Percentiles rank a stretch among this genome's conserved stretches.
Evolutionary conservation across 2,329 filamentous ascomycete genomes (phyloP).

Genomic region (Cordyceps militaris): DNA sequence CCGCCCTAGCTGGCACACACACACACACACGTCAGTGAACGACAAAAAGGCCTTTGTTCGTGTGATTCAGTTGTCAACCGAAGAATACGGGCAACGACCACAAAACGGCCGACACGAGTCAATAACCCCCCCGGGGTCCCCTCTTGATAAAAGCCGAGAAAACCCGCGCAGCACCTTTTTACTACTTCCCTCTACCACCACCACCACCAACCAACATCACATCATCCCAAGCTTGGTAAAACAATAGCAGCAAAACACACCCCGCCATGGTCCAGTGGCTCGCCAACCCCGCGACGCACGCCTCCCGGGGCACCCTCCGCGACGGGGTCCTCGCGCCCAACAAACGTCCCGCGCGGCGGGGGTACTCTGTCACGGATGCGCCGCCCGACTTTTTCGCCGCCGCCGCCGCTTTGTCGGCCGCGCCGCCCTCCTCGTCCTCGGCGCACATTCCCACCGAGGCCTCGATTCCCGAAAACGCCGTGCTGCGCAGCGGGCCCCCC

Average conservation of each 20-base stretch:
- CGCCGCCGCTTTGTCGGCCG: conserved; percentile 16
- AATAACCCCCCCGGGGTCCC: not conserved
- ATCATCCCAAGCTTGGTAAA: too few species aligned
- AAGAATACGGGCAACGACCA: not conserved
- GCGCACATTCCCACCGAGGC: conserved; percentile 22
- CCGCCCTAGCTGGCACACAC: not conserved
- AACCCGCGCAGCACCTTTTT: too few species aligned
- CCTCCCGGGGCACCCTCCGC: not conserved
- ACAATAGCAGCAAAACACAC: not conserved
- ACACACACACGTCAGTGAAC: not conserved
- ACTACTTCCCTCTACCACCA: too few species aligned
- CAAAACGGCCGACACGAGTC: not conserved
- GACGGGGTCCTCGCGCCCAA: conserved; percentile 12
- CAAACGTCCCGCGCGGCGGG: conserved; percentile 31
- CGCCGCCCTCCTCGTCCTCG: conserved; percentile 2
- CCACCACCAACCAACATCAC: not conserved
- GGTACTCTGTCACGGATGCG: conserved; percentile 39
- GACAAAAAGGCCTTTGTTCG: not conserved
- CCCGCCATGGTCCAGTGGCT: conserved; percentile 28
- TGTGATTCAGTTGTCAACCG: not conserved
- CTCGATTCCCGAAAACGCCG: conserved; percentile 30
- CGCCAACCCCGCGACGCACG: conserved; percentile 18
- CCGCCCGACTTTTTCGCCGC: conserved; percentile 16
- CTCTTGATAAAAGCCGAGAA: too few species aligned
- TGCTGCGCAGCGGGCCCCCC: conserved; percentile 11